phyloP scores from a whole-genome alignment of 1,284 basidiomycete species.

The Leccinum angustisporum region DNA sequence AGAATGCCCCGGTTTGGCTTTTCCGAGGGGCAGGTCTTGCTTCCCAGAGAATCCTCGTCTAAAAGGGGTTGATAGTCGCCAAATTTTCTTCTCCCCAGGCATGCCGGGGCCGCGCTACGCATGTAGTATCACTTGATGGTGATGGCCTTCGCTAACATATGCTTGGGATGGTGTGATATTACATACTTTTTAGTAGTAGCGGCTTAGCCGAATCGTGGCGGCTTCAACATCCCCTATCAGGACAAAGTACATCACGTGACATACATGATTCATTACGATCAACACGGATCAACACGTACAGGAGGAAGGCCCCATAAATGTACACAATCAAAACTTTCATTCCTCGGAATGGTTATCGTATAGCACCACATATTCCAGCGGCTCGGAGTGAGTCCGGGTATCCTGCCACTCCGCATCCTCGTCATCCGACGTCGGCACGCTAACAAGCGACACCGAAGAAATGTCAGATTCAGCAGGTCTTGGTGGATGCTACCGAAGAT shows the following conservation, averaged over 20 bases:
- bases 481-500: slow-evolving; percentile 33
- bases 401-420: slow-evolving; percentile 60
- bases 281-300: neutral
- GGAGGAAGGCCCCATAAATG: neutral
- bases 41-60: slow-evolving; percentile 10
- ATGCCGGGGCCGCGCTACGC: slow-evolving; percentile 14
- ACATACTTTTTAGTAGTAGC: neutral
- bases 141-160: neutral
- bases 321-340: slow-evolving; percentile 18
- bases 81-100: slow-evolving; percentile 30
- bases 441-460: slow-evolving; percentile 64
- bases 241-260: slow-evolving; percentile 15
- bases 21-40: slow-evolving; percentile 4
- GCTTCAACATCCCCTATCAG: neutral
- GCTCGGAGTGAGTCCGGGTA: slow-evolving; percentile 47
- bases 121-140: slow-evolving; percentile 10
- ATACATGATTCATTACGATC: neutral
- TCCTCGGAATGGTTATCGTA: slow-evolving; percentile 65
- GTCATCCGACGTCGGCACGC: slow-evolving; percentile 49
- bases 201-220: neutral
- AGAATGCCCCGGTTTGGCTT: slow-evolving; percentile 2
- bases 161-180: neutral
- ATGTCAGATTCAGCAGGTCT: slow-evolving; percentile 46
- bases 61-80: slow-evolving; percentile 27
- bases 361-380: slow-evolving; percentile 65